Evolutionary conservation across 345 rosid genomes (phyloP), one percentile per base, ranked within the genome.

Genomic region (Acer negundo): DNA sequence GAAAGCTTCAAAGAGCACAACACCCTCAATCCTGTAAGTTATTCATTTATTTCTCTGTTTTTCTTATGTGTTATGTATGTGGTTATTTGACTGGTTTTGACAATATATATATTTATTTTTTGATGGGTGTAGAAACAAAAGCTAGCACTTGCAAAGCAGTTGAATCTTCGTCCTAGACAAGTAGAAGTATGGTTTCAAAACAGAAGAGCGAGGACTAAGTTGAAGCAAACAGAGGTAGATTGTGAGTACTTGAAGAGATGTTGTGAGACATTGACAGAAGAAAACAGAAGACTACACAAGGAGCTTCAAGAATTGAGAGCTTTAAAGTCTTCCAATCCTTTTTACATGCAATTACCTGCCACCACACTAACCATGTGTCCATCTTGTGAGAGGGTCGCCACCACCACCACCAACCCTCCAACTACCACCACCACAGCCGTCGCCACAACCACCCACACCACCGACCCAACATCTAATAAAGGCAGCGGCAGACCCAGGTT

Each of bases 101-200:
- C 35, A 11, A 38, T 23, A 49, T 42, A 31, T 28, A 28, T 28
- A 28, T 23, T 3, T 67, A 67, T 10, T 58, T n/a, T 44, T 53
- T 9, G 64, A 38, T 22, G 75, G 49, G 0, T 59, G 76, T 80
- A 88, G 92, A 86, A 85, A 70, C 90, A 86, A 62, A 89, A 89
- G 85, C 82, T 75, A 17, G 90, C 86, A 28, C 75, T 89, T 35
- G 92, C 92, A 13, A 80, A 86, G 38, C 86, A 86, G 23, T 76
- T 89, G 49, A 89, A 86, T 85, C 86, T 89, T 40, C 87, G 87
- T 47, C 92, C 92, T 6, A 82, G 92, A 28, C 90, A 88, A 68
- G 90, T 88, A 22, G 92, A 89, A 81, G 92, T 89, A 4, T 89
- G 92, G 92, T 89, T 89, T 72, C 92, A 89, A 19, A 89, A 89